Conservation (phyloP, 495 filamentous ascomycete genomes). For the Trichoderma reesei region DNA sequence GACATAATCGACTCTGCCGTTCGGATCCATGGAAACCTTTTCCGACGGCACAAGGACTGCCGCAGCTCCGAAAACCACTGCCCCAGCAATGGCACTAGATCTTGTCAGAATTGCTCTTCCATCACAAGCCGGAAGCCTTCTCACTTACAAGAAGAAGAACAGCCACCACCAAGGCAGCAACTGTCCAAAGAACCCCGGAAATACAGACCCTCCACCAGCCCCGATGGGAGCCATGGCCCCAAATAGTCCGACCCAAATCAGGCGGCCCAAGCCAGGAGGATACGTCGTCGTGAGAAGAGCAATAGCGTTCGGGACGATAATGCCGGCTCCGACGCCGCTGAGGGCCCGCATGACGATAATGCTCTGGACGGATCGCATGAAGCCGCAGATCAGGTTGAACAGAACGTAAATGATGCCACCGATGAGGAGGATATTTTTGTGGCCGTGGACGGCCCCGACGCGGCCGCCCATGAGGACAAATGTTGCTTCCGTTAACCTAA, state of each 20-base stretch:
- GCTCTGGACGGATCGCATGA: conserved; percentile 33
- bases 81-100: conserved; percentile 27
- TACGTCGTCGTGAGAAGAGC: conserved; percentile 38
- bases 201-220: conserved; percentile 33
- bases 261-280: conserved; percentile 35
- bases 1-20: conserved; percentile 40
- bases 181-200: conserved; percentile 35
- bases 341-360: conserved; percentile 33
- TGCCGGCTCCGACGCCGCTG: conserved; percentile 33
- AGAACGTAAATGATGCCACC: conserved; percentile 31
- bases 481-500: conserved; percentile 34
- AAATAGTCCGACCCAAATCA: conserved; percentile 42
- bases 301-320: conserved; percentile 40
- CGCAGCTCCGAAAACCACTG: conserved; percentile 24
- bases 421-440: conserved; percentile 33
- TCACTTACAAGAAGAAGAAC: conserved; percentile 38
- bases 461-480: conserved; percentile 41
- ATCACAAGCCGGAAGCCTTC: not conserved
- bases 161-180: conserved; percentile 39
- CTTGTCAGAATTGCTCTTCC: not conserved
- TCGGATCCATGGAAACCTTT: conserved; percentile 25
- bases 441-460: conserved; percentile 40
- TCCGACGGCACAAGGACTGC: conserved; percentile 31
- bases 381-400: conserved; percentile 30
- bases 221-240: conserved; percentile 41